Evolutionary conservation across 2,329 filamentous ascomycete species (phyloP), one percentile per base, ranked within the genome.

Genomic region (Neobulgaria alba): DNA sequence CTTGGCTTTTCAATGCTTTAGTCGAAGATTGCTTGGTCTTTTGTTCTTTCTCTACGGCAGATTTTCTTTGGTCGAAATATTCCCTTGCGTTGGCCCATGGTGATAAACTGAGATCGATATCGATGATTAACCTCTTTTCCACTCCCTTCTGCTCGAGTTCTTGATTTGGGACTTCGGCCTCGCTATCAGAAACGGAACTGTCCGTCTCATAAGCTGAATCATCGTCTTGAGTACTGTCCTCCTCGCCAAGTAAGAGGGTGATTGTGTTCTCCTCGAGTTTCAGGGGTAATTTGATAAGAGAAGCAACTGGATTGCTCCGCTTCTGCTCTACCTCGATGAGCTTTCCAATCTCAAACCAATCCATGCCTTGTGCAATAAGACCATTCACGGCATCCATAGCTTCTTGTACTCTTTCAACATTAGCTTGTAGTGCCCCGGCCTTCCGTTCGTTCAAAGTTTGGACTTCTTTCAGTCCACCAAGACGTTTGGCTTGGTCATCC

Each of bases 361-460:
- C 92, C 88, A 96, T 96, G 9, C 90, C 90, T 57, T 95, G 87
- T 4, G 77, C 77, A 45, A 98, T 77, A n/a, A 96, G 67, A 1
- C 86, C 85, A 60, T 94, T 96, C 39, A 98, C 82, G 3, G 92
- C 88, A 59, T 88, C 85, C 60, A 88, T 88, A 3, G 87, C 88
- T 64, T 96, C 92, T 59, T 95, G 85, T 0, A 96, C 89, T 37
- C 88, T 77, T 57, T 94, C 86, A 1, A 87, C 71, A 55, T 98
- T 96, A 16, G 87, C 85, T 60, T 95, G 79, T 31, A 98, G 92
- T 0, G 89, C 87, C 41, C 82, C 82, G 2, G 90, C 92, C 61
- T 95, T 96, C 41, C 85, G 80, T 20, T 87, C 72, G 54, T 96
- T 94, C 32, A 93, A 57, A 36, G 83, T 75, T 58, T 96, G 90